Base-by-base conservation (phyloP, 116 monocot species). In the Papilionanthe hybrid region DNA sequence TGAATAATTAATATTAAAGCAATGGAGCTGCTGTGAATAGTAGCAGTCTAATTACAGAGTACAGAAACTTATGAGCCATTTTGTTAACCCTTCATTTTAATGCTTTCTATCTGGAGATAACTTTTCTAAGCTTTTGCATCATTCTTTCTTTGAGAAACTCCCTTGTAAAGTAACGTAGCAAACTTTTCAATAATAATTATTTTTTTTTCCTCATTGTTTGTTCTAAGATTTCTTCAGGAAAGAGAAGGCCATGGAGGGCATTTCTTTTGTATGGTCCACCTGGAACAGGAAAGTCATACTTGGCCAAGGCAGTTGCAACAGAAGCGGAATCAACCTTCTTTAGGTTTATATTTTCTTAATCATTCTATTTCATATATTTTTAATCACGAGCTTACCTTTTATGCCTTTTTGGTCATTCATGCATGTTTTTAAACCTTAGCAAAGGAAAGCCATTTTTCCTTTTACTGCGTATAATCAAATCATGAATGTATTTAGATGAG, bases 191-290 rank as follows among this genome's bases (percentile, higher is more conserved):
- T 49, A 32, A 20, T 53, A 28, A 77, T 55, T 29, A 72, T 58
- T 55, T 57, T 37, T 42, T 75, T 12, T 43, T 55, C 20, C 20
- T 69, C 7, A 15, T 41, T 74, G 41, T 79, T 32, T 27, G 23
- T 80, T 48, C 15, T 49, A 63, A 69, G 10, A 48, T 83, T 83
- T 42, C n/a, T 72, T 19, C 58, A 98, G 97, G 97, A 18, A 98
- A 98, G 77, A 75, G 97, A 76, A 91, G 87, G 71, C 97, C 97
- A 57, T 98, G 97, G 97, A 92, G 94, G 80, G 97, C 97, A 81
- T 98, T 98, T 91, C 90, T 98, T 71, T 86, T 98, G 53, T 98
- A 98, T 82, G 97, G 97, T 56, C 97, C 97, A 75, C 97, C 97
- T 79, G 97, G 97, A 85, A 98, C 97, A 79, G 97, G 97, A 86